Evolutionary conservation across 1,284 basidiomycete species (phyloP), one percentile per base, ranked within the genome.

Genomic region (Moesziomyces sp.): DNA sequence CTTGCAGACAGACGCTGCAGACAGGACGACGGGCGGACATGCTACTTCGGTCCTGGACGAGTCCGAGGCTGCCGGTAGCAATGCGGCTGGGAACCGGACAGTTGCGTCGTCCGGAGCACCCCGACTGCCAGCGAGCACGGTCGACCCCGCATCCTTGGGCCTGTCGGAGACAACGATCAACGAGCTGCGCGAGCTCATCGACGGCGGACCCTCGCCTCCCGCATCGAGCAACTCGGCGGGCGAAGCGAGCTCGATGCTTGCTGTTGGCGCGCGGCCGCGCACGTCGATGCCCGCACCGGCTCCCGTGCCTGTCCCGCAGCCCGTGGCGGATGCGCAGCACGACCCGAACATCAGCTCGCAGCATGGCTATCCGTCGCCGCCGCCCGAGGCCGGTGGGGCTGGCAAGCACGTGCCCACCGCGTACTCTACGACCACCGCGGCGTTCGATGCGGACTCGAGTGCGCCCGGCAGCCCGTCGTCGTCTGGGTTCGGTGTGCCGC

Each of bases 111-210:
- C 49, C 11, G 13, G 53, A 9, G 23, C 54, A 7, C 48, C 58
- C 1, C 42, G 35, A 23, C 23, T 48, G 23, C 63, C 69, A 24
- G 48, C 34, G n/a, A 51, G 30, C 28, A 24, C 34, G 16, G 49
- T 55, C 16, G 67, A 68, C 16, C 55, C 69, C 21, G 59, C 63
- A 19, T 59, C 66, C 18, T 53, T 79, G 14, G 77, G 78, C 1
- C 54, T 77, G 6, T 77, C 77, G 1, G 57, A 64, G 19, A 64
- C 52, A n/a, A 77, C 64, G 46, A 65, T 80, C 54, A 72, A 76
- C 46, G 78, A 80, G 58, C 59, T 80, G 23, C 58, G 75, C 23
- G 78, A 80, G 54, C 50, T 80, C 13, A 72, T 80, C 21, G 78
- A 80, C 9, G 78, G 60, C 7, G 76, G 40, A 5, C 59, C 56